Evolutionary conservation across 805 yeast species (phyloP).

Genomic region (Kodamaea sagamina): DNA sequence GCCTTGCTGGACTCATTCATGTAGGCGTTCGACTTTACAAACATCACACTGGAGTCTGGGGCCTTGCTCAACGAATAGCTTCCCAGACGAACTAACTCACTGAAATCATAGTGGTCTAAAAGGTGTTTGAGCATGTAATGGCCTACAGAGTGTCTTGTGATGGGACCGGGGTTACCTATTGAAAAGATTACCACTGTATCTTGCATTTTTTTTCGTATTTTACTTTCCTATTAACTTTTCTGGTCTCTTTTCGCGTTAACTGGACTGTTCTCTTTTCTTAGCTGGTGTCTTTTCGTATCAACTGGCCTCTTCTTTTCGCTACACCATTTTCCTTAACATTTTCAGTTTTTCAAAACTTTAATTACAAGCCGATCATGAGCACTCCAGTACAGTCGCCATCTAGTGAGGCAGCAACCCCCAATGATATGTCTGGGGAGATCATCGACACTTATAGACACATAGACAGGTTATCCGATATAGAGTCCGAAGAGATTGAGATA

Average conservation of each 20-base stretch:
- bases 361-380: conserved; percentile 1
- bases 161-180: conserved; percentile 44
- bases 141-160: conserved; percentile 43
- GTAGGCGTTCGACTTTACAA: conserved; percentile 39
- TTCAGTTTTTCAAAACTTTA: background rate
- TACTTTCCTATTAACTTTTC: too few relatives aligned
- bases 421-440: conserved; percentile 11
- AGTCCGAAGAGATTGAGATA: conserved; percentile 1
- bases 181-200: conserved; percentile 27
- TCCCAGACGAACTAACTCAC: conserved; percentile 31
- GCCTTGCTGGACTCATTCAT: conserved; percentile 43
- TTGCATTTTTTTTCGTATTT: background rate
- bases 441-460: conserved; percentile 7
- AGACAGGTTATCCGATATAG: conserved; percentile 1
- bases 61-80: conserved; percentile 28
- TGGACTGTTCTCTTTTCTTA: background rate
- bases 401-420: conserved; percentile 2
- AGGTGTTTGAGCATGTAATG: conserved; percentile 34
- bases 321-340: background rate
- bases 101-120: conserved; percentile 27
- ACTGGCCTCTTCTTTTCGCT: background rate
- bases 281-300: background rate
- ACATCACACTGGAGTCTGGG: conserved; percentile 22
- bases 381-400: conserved; percentile 10
- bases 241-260: too few relatives aligned